Base-by-base conservation (phyloP, 371 early-diverging fungal genomes). In the Mucor velutinosus region DNA sequence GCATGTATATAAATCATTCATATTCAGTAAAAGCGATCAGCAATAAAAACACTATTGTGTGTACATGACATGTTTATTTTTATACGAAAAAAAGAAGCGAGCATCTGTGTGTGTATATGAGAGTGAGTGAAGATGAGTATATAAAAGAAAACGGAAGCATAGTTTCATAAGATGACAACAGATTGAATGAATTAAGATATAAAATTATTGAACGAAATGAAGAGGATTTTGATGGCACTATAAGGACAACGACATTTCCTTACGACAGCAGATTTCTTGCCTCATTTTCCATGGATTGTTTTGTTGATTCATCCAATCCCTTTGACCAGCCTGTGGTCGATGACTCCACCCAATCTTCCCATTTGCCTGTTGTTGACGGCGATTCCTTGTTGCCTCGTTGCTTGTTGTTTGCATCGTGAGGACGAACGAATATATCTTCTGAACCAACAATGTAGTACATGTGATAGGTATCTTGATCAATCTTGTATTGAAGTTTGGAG, bases 401-500 rank as follows among this genome's bases (percentile, higher is more conserved):
- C 2, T 27, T 51, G 21, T 69, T 60, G 41, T 47, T 59, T 30
- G 30, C 4, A 29, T 33, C 15, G 41, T 53, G 25, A 43, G 83
- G 72, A 89, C 89, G 71, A 90, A 93, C 51, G 71, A 83, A 81
- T 21, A 74, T 75, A 60, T 84, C 84, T 66, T 84, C 84, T 21
- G 84, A 81, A 3, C 82, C 82, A 55, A 76, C 75, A 53, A 84
- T 81, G 65, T 84, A 84, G 59, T 76, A 80, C 80, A 84, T 81
- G 60, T 80, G 84, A 60, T 84, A 84, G 39, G 77, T 77, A 30
- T 76, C 76, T 67, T 94, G 89, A 57, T 94, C 92, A 41, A 98
- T 97, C 83, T 98, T 98, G 79, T 95, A 90, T 75, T 98, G 96
- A 60, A 98, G 76, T 15, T 78, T 79, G 64, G 83, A 86, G 60